Evolutionary conservation across 768 basidiomycete genomes (phyloP), one percentile per base, ranked within the genome.

Genomic region (Hygrocybe punicea): DNA sequence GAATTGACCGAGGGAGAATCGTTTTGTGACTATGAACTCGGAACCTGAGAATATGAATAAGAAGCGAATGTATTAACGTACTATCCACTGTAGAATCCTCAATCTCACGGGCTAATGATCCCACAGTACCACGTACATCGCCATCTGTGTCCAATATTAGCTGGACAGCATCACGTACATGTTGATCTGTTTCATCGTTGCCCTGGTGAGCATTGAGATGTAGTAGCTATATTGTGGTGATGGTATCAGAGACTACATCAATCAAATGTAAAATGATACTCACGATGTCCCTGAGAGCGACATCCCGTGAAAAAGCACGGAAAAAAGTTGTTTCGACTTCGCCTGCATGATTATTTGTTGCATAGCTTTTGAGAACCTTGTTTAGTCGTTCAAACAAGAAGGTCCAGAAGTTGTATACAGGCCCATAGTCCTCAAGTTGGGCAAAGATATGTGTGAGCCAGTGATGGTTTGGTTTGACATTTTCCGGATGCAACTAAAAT

Each of bases 391-490:
- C 75, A 23, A 69, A 71, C 0, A 74, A 60, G 50, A 75, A 76
- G 0, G 64, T 71, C 75, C 74, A 76, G 52, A 75, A 76, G 7
- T 65, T 65, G 25, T 72, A 68, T 0, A 76, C 56, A 3, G 76
- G 74, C 0, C 76, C 72, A 51, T 66, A 76, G 40, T 72, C 67
- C 0, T 58, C 59, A 0, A 71, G 58, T 46, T 58, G 65, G 0
- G 56, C 61, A 0, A 62, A 36, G 0, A 70, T 63, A 42, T 77
- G 76, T 1, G 65, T 72, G 0, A 65, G 61, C 29, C 69, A 76
- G 53, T 77, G 76, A 44, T 73, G 71, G 55, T 76, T 78, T 4
- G 70, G 76, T n/a, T 62, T 61, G 9, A 78, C 67, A 2, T 65
- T 60, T 1, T 53, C 44, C 9, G 19, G 58, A 19, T 50, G 25